A percentile compares a stretch with the other conserved stretches of the same genome.
Evolutionary conservation across 108 stramenopile species (phyloP).

Genomic region (Skeletonema menzelii): DNA sequence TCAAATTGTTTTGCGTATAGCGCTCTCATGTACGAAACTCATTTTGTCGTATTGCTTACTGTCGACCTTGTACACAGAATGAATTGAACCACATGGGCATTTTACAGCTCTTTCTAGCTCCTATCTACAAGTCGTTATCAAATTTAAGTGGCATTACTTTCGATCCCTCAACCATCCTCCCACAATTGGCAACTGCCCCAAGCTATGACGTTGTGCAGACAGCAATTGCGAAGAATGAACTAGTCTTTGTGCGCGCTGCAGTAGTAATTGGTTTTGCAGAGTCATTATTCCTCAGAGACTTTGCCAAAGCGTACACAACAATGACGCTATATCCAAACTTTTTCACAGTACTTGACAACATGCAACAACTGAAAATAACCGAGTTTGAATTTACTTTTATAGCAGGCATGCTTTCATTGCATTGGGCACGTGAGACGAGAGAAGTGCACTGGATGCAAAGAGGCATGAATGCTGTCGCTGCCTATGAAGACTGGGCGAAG

Average conservation of each 20-base stretch:
- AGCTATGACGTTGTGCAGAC: conserved; percentile 3
- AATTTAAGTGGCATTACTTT: conserved; percentile 12
- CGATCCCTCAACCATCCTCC: background rate
- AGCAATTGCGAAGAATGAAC: conserved; percentile 7
- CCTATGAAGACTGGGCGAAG: conserved; percentile 14
- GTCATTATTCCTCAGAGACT: conserved; percentile 9
- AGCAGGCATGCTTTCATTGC: conserved; percentile 11
- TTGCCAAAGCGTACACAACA: conserved; percentile 1
- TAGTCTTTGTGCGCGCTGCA: background rate
- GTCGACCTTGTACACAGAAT: background rate
- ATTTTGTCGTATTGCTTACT: background rate
- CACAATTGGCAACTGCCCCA: background rate
- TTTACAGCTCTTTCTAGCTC: conserved; percentile 13
- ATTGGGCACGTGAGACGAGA: conserved; percentile 14
- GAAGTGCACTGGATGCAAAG: conserved; percentile 21
- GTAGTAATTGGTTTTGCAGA: conserved; percentile 1
- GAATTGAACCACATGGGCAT: conserved; percentile 9
- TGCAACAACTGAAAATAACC: background rate
- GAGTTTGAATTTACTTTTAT: conserved; percentile 9
- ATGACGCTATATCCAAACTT: conserved; percentile 1
- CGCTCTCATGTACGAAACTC: background rate
- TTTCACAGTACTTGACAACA: background rate
- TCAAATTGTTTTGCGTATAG: background rate
- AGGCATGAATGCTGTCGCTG: conserved; percentile 3
- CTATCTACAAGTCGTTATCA: conserved; percentile 6